Conservation (phyloP, 2,329 filamentous ascomycete species). For the Leptographium flavum region DNA sequence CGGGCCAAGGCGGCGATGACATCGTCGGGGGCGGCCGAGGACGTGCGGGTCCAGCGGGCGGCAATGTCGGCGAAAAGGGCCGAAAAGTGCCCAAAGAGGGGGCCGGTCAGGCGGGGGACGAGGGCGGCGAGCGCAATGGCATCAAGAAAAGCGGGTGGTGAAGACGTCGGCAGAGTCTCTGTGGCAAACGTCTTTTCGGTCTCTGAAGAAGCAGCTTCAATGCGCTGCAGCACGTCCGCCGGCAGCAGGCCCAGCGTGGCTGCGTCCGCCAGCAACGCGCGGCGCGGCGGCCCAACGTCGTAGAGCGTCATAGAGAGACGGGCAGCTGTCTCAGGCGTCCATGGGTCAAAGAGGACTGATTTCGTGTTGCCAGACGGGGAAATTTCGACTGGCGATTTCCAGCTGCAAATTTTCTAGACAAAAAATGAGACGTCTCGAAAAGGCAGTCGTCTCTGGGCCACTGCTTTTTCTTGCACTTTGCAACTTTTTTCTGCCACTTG, state of each 20-base stretch:
- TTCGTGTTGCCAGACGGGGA: too few species aligned
- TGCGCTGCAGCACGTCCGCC: slow-evolving; percentile 51
- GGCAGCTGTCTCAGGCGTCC: not conserved
- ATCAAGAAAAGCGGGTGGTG: slow-evolving; percentile 43
- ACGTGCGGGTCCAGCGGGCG: slow-evolving; percentile 57
- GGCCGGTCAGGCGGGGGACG: slow-evolving; percentile 53
- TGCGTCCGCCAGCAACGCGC: slow-evolving; percentile 40
- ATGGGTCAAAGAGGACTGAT: too few species aligned
- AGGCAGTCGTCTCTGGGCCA: too few species aligned
- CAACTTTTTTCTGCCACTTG: too few species aligned
- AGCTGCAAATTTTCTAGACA: too few species aligned
- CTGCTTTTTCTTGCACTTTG: not conserved
- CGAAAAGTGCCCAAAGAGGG: slow-evolving; percentile 61
- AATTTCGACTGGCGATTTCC: not conserved
- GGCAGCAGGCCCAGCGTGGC: slow-evolving; percentile 47
- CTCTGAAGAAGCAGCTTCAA: slow-evolving; percentile 43
- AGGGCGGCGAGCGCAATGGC: slow-evolving; percentile 57
- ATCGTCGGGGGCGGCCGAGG: slow-evolving; percentile 21
- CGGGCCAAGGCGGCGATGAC: slow-evolving; percentile 62
- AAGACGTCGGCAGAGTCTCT: slow-evolving; percentile 22
- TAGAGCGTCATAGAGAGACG: slow-evolving; percentile 33
- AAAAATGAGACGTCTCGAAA: too few species aligned
- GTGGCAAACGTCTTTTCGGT: not conserved
- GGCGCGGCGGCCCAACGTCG: slow-evolving; percentile 39
- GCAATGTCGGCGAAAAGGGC: slow-evolving; percentile 67